Base-by-base conservation (phyloP, 2,329 filamentous ascomycete genomes). In the Penicillium sp. region DNA sequence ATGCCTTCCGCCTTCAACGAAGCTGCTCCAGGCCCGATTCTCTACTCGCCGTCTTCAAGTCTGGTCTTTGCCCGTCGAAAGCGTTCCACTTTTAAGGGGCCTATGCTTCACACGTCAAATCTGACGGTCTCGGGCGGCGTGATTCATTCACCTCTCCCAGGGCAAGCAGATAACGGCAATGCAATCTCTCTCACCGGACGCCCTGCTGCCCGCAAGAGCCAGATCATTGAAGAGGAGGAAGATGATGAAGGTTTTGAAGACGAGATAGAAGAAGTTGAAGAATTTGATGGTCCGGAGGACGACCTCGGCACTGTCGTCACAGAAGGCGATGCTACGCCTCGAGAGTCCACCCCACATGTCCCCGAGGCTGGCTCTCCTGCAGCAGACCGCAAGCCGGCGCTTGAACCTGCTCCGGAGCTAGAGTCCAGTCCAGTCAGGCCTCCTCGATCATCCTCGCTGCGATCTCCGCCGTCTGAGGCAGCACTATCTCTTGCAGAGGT, bases 41-140 rank as follows among this genome's bases (percentile, higher is more conserved):
- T 77, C 13, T 73, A 75, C 50, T 77, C 77, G 3, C 75, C 76
- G 1, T 73, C 77, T 1, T 76, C 76, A 18, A 77, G 75, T 22
- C 70, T 80, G 56, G 76, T 81, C 36, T 80, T 80, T 66, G 78
- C 78, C 19, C 75, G 77, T 18, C 75, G 78, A 36, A 80, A 80
- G 62, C 69, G 75, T 59, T 77, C 77, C 31, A 71, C 77, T 0
- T 81, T 80, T 65, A 79, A 79, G 57, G 78, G 78, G 0, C 78
- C 78, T 4, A 76, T 75, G 69, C 64, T 79, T 10, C 75, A 77
- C 57, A 74, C 77, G 2, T 67, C 71, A 24, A 74, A 76, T 56
- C 62, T 74, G 46, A 60, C 75, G 65, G 66, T 67, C 7, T 69
- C 73, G 14, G 66, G 71, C 36, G 75, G 73, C 2, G 68, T 73